Base-by-base conservation (phyloP, 768 basidiomycete species). In the Suillus americanus region DNA sequence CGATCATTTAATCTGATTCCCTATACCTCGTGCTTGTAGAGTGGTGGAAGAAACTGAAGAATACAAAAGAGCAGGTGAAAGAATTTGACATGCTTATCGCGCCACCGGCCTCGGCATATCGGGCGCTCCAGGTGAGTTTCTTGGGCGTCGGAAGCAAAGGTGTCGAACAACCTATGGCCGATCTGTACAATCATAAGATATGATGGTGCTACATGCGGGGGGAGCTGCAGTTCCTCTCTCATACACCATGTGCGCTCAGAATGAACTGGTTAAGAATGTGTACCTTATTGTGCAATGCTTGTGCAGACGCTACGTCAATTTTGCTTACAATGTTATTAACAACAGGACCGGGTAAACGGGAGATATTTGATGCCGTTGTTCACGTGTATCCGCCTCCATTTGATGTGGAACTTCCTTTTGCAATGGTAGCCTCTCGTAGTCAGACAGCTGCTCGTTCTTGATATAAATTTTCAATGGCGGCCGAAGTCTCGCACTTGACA, bases 211-310 rank as follows among this genome's bases (percentile, higher is more conserved):
- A 45, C 43, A 45, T 43, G 18, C 41, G 9, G 41, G 4, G 18
- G 18, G 41, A 8, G 41, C 41, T 65, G 10, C 70, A 63, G 61
- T 61, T 59, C 16, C 46, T 46, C 61, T 6, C 64, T 64, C 12
- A 38, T 45, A 6, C 51, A 62, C 4, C 62, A 66, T 23, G 61
- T 41, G 7, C 57, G 62, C 13, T 33, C 66, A 12, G n/a, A 30
- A 64, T 25, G 38, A 45, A n/a, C 55, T 38, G 18, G 62, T 66
- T 53, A 38, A 63, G 25, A 56, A 63, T 6, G 56, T 41, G 3
- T 60, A 55, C 1, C 57, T 69, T 13, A 37, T 50, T 18, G 48
- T 62, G 43, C 37, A 20, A 23, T 33, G 55, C 45, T 46, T 53
- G 46, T 48, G 8, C 40, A 41, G 16, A 5, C 40, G 5, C 40